Percentiles rank a stretch among this genome's conserved stretches.
phyloP scores from a whole-genome alignment of 805 yeast genomes.

The Middelhovenomyces tepae region DNA sequence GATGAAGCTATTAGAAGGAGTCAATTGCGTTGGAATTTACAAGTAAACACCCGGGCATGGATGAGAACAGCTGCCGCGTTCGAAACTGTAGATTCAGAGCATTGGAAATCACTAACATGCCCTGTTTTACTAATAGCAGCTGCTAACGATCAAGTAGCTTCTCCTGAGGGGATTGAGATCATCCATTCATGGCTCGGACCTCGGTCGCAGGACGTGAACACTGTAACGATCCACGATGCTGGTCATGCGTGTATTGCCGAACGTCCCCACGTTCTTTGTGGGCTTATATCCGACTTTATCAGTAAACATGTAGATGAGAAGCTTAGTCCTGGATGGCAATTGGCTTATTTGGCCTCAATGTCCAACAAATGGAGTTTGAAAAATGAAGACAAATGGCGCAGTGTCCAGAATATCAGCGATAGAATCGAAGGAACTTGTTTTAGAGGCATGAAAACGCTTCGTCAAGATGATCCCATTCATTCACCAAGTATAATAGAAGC shows the following conservation, averaged over 20 bases:
- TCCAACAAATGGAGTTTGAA: constrained; percentile 74
- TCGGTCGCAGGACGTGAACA: constrained; percentile 29
- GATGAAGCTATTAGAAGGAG: constrained; percentile 37
- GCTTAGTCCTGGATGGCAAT: constrained; percentile 63
- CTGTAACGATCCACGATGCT: constrained; percentile 32
- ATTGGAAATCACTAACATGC: constrained; percentile 33
- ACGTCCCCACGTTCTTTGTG: constrained; percentile 56
- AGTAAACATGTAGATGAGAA: constrained; percentile 41
- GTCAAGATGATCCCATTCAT: constrained; percentile 54
- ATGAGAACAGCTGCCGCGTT: constrained; percentile 47
- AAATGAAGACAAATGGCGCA: constrained; percentile 65
- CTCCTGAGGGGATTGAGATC: constrained; percentile 31
- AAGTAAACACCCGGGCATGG: constrained; percentile 46
- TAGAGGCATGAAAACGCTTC: constrained; percentile 65
- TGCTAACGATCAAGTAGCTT: constrained; percentile 47
- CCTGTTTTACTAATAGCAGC: constrained; percentile 55
- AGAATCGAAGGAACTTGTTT: constrained; percentile 37
- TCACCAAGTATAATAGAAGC: constrained; percentile 49
- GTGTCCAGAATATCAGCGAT: constrained; percentile 38
- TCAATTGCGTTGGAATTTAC: constrained; percentile 66
- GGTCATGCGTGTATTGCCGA: constrained; percentile 61
- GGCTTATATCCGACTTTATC: constrained; percentile 50
- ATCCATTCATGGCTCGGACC: constrained; percentile 25
- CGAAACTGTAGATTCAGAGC: constrained; percentile 33
- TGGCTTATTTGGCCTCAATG: constrained; percentile 40